Evolutionary conservation across 768 basidiomycete genomes (phyloP).

Genomic region (Auriscalpium orientale): DNA sequence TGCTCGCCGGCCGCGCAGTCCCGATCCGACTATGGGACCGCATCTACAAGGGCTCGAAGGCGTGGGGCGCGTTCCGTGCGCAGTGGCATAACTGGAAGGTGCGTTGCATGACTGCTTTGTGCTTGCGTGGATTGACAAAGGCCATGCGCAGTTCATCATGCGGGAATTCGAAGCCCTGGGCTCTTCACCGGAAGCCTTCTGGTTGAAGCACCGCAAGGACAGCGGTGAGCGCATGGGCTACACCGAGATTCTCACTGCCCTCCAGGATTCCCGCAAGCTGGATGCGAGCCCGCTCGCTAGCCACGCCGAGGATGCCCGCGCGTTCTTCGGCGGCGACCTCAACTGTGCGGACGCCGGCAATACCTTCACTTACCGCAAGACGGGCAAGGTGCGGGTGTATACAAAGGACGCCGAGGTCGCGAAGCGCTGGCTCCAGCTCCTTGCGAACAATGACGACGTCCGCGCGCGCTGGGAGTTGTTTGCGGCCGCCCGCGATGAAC

Average conservation of each 20-base stretch:
- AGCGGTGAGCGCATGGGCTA: not conserved
- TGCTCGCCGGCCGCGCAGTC: conserved; percentile 7
- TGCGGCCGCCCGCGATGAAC: not conserved
- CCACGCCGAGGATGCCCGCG: not conserved
- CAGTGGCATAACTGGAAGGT: conserved; percentile 16
- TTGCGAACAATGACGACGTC: not conserved
- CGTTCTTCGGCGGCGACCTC: not conserved
- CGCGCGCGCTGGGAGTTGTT: not conserved
- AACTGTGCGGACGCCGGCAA: not conserved
- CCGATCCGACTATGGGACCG: conserved; percentile 15
- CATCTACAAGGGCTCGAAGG: conserved; percentile 12
- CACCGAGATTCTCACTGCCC: not conserved
- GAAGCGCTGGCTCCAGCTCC: not conserved
- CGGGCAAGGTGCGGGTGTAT: not conserved
- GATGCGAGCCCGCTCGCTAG: not conserved
- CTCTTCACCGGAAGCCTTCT: not conserved
- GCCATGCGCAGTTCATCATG: not conserved
- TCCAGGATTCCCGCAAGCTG: not conserved
- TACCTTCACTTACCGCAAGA: not conserved
- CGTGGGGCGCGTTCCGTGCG: conserved; percentile 11
- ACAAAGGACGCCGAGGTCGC: not conserved
- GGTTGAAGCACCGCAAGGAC: not conserved
- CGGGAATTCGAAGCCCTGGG: not conserved
- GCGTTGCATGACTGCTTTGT: not conserved
- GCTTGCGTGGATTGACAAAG: not conserved